Percentiles rank a stretch among this genome's conserved stretches.
These are phyloP conservation scores for Erythrophleum ivorense DNA, from an alignment of 331 rosid genomes.

Conservation along the genomic window DNA sequence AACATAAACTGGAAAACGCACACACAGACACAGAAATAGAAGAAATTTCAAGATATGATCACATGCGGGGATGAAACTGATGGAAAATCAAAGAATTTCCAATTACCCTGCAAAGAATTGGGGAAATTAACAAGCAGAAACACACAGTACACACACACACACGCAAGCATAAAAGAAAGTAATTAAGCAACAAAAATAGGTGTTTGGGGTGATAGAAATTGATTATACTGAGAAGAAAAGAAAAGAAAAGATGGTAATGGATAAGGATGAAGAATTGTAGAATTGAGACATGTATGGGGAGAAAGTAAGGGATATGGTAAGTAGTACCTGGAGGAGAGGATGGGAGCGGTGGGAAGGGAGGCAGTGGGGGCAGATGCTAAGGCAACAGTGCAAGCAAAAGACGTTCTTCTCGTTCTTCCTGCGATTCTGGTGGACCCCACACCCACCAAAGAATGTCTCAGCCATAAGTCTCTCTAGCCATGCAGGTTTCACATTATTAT, in stretches of 20 bases:
- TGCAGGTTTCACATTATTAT: constrained; percentile 70
- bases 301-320: background rate
- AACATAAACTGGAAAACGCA: background rate
- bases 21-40: background rate
- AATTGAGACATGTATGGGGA: background rate
- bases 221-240: background rate
- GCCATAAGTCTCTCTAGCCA: constrained; percentile 87
- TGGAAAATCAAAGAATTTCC: background rate
- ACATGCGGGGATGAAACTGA: background rate
- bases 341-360: constrained; percentile 75
- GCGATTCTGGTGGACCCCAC: constrained; percentile 86
- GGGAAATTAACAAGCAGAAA: background rate
- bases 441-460: constrained; percentile 92
- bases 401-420: constrained; percentile 97
- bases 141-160: background rate
- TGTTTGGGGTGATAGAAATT: too few relatives aligned
- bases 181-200: too few relatives aligned
- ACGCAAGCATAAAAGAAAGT: too few relatives aligned
- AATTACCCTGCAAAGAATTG: background rate
- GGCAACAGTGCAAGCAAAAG: constrained; percentile 90
- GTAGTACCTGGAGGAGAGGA: constrained; percentile 90
- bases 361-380: constrained; percentile 94
- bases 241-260: background rate
- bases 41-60: background rate
- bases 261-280: background rate